Evolutionary conservation across 495 filamentous ascomycete genomes (phyloP).

Genomic region (Apodospora peruviana): DNA sequence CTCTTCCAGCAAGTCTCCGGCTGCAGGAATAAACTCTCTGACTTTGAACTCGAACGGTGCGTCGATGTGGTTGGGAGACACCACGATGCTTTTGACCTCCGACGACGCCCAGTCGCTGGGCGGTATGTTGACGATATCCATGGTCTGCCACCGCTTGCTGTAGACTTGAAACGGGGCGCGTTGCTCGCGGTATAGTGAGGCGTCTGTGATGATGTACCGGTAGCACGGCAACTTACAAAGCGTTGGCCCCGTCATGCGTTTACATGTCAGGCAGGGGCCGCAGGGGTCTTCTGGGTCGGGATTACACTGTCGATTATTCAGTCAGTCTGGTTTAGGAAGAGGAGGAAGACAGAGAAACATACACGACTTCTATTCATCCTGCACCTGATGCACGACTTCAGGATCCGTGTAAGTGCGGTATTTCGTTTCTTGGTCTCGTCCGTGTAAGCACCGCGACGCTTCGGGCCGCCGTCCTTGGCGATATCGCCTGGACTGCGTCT

Average conservation of each 20-base stretch:
- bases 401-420: conserved; percentile 19
- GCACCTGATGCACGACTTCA: conserved; percentile 25
- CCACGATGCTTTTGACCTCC: conserved; percentile 8
- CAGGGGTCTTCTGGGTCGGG: conserved; percentile 13
- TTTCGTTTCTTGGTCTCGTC: conserved; percentile 17
- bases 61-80: conserved; percentile 11
- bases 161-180: conserved; percentile 16
- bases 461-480: conserved; percentile 8
- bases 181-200: conserved; percentile 22
- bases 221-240: conserved; percentile 24
- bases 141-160: conserved; percentile 19
- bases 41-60: conserved; percentile 16
- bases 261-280: conserved; percentile 21
- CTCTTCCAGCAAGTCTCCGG: conserved; percentile 19
- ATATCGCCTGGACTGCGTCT: conserved; percentile 6
- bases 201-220: conserved; percentile 23
- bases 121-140: conserved; percentile 22
- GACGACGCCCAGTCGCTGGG: conserved; percentile 15
- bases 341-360: neutral
- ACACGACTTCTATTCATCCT: conserved; percentile 22
- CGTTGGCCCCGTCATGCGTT: conserved; percentile 18
- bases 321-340: too few relatives aligned
- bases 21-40: conserved; percentile 15
- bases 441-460: conserved; percentile 16
- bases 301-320: conserved; percentile 14